Evolutionary conservation across 306 rosid species (phyloP), one percentile per base, ranked within the genome.

Genomic region (Prunus persica): DNA sequence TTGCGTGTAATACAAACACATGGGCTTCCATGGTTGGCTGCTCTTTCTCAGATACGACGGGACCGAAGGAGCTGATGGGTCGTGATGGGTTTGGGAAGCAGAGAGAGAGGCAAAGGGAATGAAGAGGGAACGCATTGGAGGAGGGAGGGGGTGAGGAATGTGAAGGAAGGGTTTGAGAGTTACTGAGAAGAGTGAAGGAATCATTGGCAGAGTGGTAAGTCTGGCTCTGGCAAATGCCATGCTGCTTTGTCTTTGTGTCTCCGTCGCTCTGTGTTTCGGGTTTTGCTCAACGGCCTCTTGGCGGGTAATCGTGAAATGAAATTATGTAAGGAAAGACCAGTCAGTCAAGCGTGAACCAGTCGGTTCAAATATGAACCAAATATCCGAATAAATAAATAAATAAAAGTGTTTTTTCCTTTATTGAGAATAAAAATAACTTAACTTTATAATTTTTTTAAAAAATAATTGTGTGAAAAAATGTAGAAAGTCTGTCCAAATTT

Each of bases 1-100:
- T 82, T 94, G 98, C 3, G 97, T 90, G 87, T 87, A 93, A 79
- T 88, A 94, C 82, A 94, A 73, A 81, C 98, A 94, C 84, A 86
- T 85, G 67, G 90, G 98, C 81, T 83, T 91, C 91, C 93, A 84
- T 62, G 88, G 91, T 49, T 19, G 38, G 14, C 82, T 83, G 61
- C 79, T 5, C 54, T 30, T 80, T 28, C 19, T 66, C 2, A 75
- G 64, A 61, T 74, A 9, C 22, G 74, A 13, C 19, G 34, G 50
- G 54, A 62, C 73, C 11, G 81, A 68, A 67, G 77, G 73, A 14
- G 84, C 20, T 43, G 90, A 69, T 22, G 84, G 57, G 41, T 80
- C 72, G 14, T 69, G 12, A 28, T 63, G 73, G 58, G 65, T 51
- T n/a, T 71, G 83, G 80, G 87, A 73, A 69, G 88, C 73, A 22